Evolutionary conservation across 1,284 basidiomycete species (phyloP).

Genomic region (Apiotrichum mycotoxinovorans): DNA sequence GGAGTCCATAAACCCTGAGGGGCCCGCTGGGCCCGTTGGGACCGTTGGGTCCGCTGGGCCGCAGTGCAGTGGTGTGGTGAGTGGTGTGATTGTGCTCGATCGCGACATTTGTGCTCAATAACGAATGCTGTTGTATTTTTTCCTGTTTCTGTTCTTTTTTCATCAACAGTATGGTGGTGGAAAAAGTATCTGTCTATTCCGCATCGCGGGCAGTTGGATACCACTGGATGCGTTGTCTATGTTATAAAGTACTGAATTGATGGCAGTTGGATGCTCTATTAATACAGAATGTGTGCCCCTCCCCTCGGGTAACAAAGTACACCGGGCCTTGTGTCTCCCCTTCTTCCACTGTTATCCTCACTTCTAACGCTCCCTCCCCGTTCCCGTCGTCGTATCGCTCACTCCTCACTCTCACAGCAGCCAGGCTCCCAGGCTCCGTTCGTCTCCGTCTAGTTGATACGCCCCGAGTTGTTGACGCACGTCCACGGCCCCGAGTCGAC

Average conservation of each 20-base stretch:
- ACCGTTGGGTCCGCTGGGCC: too few relatives aligned
- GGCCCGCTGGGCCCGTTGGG: too few relatives aligned
- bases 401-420: background rate
- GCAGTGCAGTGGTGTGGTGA: too few relatives aligned
- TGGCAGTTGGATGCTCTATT: slow-evolving; percentile 3
- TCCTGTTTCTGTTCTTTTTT: too few relatives aligned
- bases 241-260: background rate
- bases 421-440: background rate
- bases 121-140: too few relatives aligned
- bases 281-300: background rate
- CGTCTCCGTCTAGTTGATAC: slow-evolving; percentile 1
- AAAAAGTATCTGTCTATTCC: background rate
- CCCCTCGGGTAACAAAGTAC: too few relatives aligned
- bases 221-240: background rate
- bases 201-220: background rate
- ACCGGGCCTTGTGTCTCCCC: background rate
- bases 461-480: slow-evolving; percentile 25
- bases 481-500: slow-evolving; percentile 23
- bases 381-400: background rate
- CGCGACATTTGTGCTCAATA: too few relatives aligned
- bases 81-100: background rate
- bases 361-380: background rate
- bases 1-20: too few relatives aligned
- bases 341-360: background rate
- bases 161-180: too few relatives aligned